Evolutionary conservation across 129 eudicot genomes (phyloP), one percentile per base, ranked within the genome.

Genomic region (Chrysanthemum makinoi): DNA sequence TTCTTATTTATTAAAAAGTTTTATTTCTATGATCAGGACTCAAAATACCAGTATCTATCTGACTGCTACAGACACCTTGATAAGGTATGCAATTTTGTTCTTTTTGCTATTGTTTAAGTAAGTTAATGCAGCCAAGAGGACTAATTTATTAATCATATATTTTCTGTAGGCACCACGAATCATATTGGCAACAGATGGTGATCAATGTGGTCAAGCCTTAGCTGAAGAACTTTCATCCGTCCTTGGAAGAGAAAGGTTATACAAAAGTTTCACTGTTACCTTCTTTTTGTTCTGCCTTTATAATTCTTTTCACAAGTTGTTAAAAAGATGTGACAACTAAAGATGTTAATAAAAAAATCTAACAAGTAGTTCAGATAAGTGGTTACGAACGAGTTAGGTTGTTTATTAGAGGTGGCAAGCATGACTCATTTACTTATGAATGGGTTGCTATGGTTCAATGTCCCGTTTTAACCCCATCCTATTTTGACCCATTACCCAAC

Each of bases 211-310:
- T 75, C 96, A 83, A 85, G 97, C 96, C 64, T 87, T 94, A 64
- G 92, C 98, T 10, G 98, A 89, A 84, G 98, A 89, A 74, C 87
- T 94, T 75, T 90, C 98, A 51, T 87, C 97, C 28, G 93, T 96
- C 65, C 86, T 94, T 28, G 98, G 98, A 65, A 94, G 87, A 85
- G 98, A 94, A 77, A 94, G 96, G 98, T 94, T 28, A 28, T 3
- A 28, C 4, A 28, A 28, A 28, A 28, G 33, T 30, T 4, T 30
- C 35, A 30, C 4, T 30, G 35, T 30, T 30, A 30, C 35, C 35
- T 30, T 30, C 5, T 30, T 4, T 30, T 30, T 30, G 6, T 30
- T 30, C 35, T 30, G 35, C 35, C 35, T 30, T 30, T 30, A 30
- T 30, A 30, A 30, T 30, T 30, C 35, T 30, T 30, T 30, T 30